Base-by-base conservation (phyloP, 208 protist species). In the Acanthamoeba castellanii region DNA sequence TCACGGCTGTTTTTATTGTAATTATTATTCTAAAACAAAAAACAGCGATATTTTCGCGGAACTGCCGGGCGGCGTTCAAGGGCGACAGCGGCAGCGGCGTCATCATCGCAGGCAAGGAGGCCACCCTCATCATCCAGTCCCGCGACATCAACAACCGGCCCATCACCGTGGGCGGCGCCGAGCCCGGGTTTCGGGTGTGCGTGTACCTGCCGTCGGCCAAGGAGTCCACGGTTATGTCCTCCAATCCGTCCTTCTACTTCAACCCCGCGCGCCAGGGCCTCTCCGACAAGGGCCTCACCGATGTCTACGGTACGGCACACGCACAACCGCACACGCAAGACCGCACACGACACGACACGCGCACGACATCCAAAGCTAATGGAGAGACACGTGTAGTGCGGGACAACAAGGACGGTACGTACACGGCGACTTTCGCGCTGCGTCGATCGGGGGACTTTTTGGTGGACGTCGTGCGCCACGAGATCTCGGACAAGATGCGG, bases 161-260 rank as follows among this genome's bases (percentile, higher is more conserved):
- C 82, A 89, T 89, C 34, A 89, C 82, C n/a, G 82, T 89, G 55
- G 82, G 82, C 25, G 82, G 82, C 9, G 82, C 55, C 7, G 82
- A 89, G 55, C 82, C 82, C 13, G 82, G 82, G 14, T 89, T 89
- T 9, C 25, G 55, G 30, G 82, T 66, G 30, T 68, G 47, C 47
- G 82, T 66, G 47, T 66, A 68, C 22, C 50, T 68, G 30, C 82
- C 82, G 30, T 34, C 82, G 34, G 34, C 30, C 47, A 57, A 45
- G 34, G 82, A 68, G 18, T 47, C 30, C 7, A 30, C 25, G 34
- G 55, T 61, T 0, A 32, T 89, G 52, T 64, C 82, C 45, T 30
- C 30, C 14, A 89, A 89, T 27, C n/a, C n/a, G 30, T 89, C 47
- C 6, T 66, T 47, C 55, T 34, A 45, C 82, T 89, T 89, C 47